Evolutionary conservation across 331 rosid genomes (phyloP).

Genomic region (Prunus yedoensis): DNA sequence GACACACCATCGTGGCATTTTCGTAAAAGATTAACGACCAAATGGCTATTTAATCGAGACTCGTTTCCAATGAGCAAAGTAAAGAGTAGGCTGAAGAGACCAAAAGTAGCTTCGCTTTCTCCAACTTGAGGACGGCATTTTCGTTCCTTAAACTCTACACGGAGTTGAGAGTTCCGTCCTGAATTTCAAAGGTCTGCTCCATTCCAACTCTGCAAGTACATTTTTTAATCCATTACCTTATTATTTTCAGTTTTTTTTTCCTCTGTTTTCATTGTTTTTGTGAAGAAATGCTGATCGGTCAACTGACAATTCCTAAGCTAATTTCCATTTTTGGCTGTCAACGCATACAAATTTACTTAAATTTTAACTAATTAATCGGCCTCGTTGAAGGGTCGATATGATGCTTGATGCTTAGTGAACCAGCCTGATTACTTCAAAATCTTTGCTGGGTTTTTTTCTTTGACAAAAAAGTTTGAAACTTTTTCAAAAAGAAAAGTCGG

Average conservation of each 20-base stretch:
- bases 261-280: not conserved
- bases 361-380: not conserved
- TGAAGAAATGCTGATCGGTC: not conserved
- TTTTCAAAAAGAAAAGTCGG: not conserved
- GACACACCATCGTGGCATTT: constrained; percentile 18
- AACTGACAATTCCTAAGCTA: not conserved
- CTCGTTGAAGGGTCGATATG: not conserved
- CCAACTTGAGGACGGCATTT: constrained; percentile 6
- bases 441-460: not conserved
- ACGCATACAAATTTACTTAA: not conserved
- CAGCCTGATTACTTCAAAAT: not conserved
- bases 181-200: constrained; percentile 22
- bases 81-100: not conserved
- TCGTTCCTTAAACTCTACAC: not conserved
- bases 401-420: not conserved
- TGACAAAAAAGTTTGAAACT: not conserved
- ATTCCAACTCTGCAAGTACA: not conserved
- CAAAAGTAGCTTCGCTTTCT: constrained; percentile 4
- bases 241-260: not conserved
- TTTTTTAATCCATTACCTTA: not conserved
- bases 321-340: not conserved
- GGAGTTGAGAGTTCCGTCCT: constrained; percentile 7
- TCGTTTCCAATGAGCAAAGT: not conserved
- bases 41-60: constrained; percentile 23
- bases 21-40: not conserved